phyloP scores from a whole-genome alignment of 257 asterid species.

The Leptodermis oblonga region DNA sequence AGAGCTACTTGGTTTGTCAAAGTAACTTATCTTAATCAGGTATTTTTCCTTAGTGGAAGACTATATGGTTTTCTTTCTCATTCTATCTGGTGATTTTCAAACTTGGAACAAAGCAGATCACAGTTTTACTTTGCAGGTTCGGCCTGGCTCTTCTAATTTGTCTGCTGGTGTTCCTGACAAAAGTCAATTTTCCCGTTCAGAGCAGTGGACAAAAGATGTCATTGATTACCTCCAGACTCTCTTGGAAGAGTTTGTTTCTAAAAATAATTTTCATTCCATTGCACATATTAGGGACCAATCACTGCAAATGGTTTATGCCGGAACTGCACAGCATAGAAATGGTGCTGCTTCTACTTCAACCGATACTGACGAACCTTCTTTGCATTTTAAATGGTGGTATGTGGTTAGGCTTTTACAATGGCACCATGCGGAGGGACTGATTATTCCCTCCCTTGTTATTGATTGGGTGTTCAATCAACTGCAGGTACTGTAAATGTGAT shows the following conservation, averaged over 20 bases:
- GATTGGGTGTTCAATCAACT: constrained; percentile 98
- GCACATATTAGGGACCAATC: constrained; percentile 61
- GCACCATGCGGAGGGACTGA: constrained; percentile 95
- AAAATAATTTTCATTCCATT: constrained; percentile 59
- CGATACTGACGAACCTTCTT: constrained; percentile 77
- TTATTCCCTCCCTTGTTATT: constrained; percentile 79
- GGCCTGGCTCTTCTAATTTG: constrained; percentile 60
- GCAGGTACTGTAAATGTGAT: constrained; percentile 51
- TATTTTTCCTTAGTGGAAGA: constrained; percentile 19
- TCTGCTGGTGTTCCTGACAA: constrained; percentile 75
- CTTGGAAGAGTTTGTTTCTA: constrained; percentile 76
- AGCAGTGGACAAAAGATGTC: constrained; percentile 97
- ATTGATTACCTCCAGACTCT: constrained; percentile 85
- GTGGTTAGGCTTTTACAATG: constrained; percentile 88
- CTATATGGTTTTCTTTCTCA: neutral
- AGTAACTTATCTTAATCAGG: constrained; percentile 98
- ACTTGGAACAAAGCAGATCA: constrained; percentile 22
- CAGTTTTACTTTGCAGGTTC: constrained; percentile 60
- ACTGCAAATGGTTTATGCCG: constrained; percentile 58
- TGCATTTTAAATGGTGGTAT: constrained; percentile 97
- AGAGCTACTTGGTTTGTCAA: constrained; percentile 98
- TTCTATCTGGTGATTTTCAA: constrained; percentile 12
- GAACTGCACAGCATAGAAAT: constrained; percentile 53
- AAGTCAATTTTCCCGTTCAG: constrained; percentile 75
- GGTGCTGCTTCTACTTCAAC: constrained; percentile 41